A percentile compares a stretch with the other conserved stretches of the same genome.
Conservation (phyloP, 148 eudicot species). For the Silene conica region DNA sequence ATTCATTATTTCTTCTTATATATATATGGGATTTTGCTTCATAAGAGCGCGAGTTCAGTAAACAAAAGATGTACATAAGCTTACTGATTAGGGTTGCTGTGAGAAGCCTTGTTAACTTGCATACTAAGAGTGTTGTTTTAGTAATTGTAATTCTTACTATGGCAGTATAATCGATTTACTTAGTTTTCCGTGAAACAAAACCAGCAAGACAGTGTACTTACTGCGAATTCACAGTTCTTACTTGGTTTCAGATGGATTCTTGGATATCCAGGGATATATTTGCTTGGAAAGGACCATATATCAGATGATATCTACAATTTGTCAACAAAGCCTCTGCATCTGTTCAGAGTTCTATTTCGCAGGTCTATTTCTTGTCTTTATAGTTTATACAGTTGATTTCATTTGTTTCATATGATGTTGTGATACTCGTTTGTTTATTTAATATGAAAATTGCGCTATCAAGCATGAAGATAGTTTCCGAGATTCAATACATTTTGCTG, state of each 20-base stretch:
- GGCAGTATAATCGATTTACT: too few species aligned
- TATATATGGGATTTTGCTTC: not conserved
- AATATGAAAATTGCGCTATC: too few species aligned
- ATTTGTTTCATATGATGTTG: too few species aligned
- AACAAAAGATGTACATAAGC: too few species aligned
- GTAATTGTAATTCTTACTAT: too few species aligned
- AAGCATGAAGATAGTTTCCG: not conserved
- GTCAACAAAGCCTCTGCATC: slow-evolving; percentile 77
- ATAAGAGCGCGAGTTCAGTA: too few species aligned
- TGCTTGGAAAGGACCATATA: slow-evolving; percentile 69
- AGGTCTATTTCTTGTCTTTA: slow-evolving; percentile 43
- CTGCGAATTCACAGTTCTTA: slow-evolving; percentile 9
- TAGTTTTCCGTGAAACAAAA: too few species aligned
- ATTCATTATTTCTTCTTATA: not conserved
- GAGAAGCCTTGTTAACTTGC: too few species aligned
- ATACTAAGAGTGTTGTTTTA: too few species aligned
- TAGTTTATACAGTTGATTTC: too few species aligned
- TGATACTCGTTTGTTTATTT: not conserved
- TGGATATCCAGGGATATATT: slow-evolving; percentile 85
- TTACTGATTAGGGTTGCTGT: too few species aligned
- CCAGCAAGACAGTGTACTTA: too few species aligned
- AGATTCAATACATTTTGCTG: not conserved
- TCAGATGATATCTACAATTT: slow-evolving; percentile 70
- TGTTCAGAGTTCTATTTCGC: slow-evolving; percentile 54
- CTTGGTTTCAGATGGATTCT: slow-evolving; percentile 84